A percentile compares a stretch with the other conserved stretches of the same genome.
These are phyloP conservation scores for Epicoccum nigrum DNA, from an alignment of 2,329 filamentous ascomycete genomes.

Conservation along the genomic window DNA sequence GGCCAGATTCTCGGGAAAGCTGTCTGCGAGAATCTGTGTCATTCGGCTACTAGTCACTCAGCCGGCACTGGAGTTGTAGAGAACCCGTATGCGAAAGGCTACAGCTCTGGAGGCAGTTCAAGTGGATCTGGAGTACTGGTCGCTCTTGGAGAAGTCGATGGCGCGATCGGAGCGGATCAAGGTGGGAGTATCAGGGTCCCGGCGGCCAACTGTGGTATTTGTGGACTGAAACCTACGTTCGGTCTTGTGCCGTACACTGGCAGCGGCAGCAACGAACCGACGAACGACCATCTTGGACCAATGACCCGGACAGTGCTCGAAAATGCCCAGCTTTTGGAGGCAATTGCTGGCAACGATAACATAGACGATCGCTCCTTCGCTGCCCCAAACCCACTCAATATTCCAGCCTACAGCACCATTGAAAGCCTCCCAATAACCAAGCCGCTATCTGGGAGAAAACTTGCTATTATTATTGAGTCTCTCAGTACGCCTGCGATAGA, in stretches of 20 bases:
- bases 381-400: conserved; percentile 25
- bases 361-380: conserved; percentile 36
- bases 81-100: conserved; percentile 54
- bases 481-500: conserved; percentile 43
- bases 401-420: conserved; percentile 39
- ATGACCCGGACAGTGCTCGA: conserved; percentile 33
- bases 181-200: conserved; percentile 57
- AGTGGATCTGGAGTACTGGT: conserved; percentile 57
- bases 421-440: conserved; percentile 13
- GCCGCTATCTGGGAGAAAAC: conserved; percentile 34
- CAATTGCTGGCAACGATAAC: conserved; percentile 37
- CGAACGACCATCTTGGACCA: conserved; percentile 53
- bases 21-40: conserved; percentile 43
- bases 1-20: conserved; percentile 38
- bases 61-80: conserved; percentile 53
- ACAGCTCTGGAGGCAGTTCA: conserved; percentile 58
- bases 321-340: conserved; percentile 32
- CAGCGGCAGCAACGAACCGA: conserved; percentile 44
- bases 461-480: conserved; percentile 43
- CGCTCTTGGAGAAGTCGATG: conserved; percentile 51
- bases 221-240: conserved; percentile 50
- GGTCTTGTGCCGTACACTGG: conserved; percentile 59
- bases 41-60: conserved; percentile 39
- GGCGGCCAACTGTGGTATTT: conserved; percentile 45
- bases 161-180: conserved; percentile 58